These are phyloP conservation scores for Canariomyces notabilis DNA, from an alignment of 2,329 filamentous ascomycete genomes.

Conservation along the genomic window DNA sequence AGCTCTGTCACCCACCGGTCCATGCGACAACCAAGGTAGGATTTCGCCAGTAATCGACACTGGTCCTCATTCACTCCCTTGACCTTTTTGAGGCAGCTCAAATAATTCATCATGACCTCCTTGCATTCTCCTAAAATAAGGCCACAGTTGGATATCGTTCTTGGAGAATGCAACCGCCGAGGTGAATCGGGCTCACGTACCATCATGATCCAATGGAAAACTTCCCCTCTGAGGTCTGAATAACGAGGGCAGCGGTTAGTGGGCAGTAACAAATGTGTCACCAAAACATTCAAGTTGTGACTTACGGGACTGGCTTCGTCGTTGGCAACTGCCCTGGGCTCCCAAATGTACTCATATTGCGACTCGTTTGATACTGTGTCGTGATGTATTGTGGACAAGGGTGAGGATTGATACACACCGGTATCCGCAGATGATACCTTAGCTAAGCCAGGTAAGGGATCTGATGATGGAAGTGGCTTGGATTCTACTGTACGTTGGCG, in stretches of 20 bases:
- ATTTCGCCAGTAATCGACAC: conserved; percentile 80
- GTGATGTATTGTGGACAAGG: no score
- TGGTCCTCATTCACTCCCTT: conserved; percentile 80
- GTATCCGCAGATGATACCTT: no score
- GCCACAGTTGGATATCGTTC: conserved; percentile 8
- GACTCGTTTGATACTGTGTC: neutral
- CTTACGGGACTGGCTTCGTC: conserved; percentile 33
- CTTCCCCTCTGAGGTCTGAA: conserved; percentile 80
- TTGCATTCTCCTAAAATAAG: conserved; percentile 75
- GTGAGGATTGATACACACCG: no score
- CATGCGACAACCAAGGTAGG: conserved; percentile 89
- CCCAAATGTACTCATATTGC: conserved; percentile 31
- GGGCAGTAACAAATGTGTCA: neutral
- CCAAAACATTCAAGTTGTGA: no score
- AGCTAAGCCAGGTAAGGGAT: no score
- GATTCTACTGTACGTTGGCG: no score
- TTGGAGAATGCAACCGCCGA: neutral
- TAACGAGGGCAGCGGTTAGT: neutral
- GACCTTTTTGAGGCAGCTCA: conserved; percentile 79
- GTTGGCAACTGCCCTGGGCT: conserved; percentile 28
- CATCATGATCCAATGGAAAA: conserved; percentile 95
- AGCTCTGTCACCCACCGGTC: conserved; percentile 61
- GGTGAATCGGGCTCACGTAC: conserved; percentile 28
- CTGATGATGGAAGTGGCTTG: no score
- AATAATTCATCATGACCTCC: conserved; percentile 76